Base-by-base conservation (phyloP, 306 rosid genomes). In the Inga leiocalycina region DNA sequence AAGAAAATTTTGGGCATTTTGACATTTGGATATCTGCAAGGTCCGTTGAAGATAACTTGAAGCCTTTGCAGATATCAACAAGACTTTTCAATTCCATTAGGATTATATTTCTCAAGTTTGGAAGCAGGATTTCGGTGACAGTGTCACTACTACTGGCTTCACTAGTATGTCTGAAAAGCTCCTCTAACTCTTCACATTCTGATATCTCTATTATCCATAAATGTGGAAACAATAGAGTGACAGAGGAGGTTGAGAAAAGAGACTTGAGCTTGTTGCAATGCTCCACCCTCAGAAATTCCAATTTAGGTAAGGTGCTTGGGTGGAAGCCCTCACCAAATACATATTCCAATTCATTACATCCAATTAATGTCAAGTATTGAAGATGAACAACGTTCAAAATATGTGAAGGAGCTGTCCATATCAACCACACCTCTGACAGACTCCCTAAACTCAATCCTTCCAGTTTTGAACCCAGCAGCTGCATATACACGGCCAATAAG, bases 21-120 rank as follows among this genome's bases (percentile, higher is more conserved):
- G 1, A 0, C 32, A 76, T 20, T 0, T 5, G 0, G 3, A 64
- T 64, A 1, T 0, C 0, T 1, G 0, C 1, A 64, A 27, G 1
- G 3, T 11, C 4, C 39, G 4, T 0, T 27, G 22, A 52, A 0
- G 8, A 17, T 5, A 56, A 11, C 69, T 35, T 39, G 6, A 39
- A 37, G 0, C 79, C 79, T 37, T 13, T 24, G 34, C 69, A n/a
- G 1, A 56, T 34, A 24, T 13, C 13, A 57, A 76, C 52, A 12
- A 76, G 45, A 57, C 22, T n/a, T 6, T 69, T 15, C 51, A 76
- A 10, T 10, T n/a, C 2, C 0, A 0, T 0, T 0, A 76, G 37
- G 0, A 0, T 0, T 37, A 76, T 35, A 0, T 0, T 0, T 6
- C 0, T 3, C 51, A 75, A 37, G 0, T 20, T 56, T 56, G 79